A percentile compares a stretch with the other conserved stretches of the same genome.
phyloP scores from a whole-genome alignment of 805 yeast genomes.

The Saccharomycopsis sp. region DNA sequence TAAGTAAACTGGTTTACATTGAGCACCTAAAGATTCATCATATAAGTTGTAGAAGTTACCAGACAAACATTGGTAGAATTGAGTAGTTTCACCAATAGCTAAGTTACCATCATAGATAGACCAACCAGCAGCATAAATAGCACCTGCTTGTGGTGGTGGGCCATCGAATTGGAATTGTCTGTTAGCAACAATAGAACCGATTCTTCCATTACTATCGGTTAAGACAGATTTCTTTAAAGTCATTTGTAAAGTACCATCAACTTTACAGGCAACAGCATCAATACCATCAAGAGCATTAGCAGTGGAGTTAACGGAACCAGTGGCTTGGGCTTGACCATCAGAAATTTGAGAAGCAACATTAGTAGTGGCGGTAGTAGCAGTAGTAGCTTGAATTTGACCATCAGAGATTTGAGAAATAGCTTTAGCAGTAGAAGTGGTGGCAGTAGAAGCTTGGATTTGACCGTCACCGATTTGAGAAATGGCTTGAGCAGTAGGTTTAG shows the following conservation, averaged over 20 bases:
- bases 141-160: slow-evolving; percentile 68
- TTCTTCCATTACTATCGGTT: slow-evolving; percentile 46
- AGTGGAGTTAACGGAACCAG: too few relatives aligned
- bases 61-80: slow-evolving; percentile 55
- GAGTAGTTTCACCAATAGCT: slow-evolving; percentile 45
- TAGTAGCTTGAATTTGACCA: slow-evolving; percentile 27
- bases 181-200: slow-evolving; percentile 65
- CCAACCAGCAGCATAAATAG: slow-evolving; percentile 57
- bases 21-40: slow-evolving; percentile 41
- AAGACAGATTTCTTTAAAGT: slow-evolving; percentile 39
- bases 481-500: slow-evolving; percentile 21
- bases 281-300: slow-evolving; percentile 23
- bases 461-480: slow-evolving; percentile 38
- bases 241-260: slow-evolving; percentile 38
- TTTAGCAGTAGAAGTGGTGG: slow-evolving; percentile 19
- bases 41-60: slow-evolving; percentile 63
- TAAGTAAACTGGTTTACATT: slow-evolving; percentile 47
- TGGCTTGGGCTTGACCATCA: slow-evolving; percentile 21
- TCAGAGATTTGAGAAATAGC: slow-evolving; percentile 23
- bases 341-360: slow-evolving; percentile 19
- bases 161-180: slow-evolving; percentile 73
- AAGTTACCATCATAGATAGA: slow-evolving; percentile 43
- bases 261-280: slow-evolving; percentile 21
- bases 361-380: slow-evolving; percentile 23
- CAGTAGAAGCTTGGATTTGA: slow-evolving; percentile 30